phyloP scores from a whole-genome alignment of 2,329 filamentous ascomycete species.

The Helotiales sp. region DNA sequence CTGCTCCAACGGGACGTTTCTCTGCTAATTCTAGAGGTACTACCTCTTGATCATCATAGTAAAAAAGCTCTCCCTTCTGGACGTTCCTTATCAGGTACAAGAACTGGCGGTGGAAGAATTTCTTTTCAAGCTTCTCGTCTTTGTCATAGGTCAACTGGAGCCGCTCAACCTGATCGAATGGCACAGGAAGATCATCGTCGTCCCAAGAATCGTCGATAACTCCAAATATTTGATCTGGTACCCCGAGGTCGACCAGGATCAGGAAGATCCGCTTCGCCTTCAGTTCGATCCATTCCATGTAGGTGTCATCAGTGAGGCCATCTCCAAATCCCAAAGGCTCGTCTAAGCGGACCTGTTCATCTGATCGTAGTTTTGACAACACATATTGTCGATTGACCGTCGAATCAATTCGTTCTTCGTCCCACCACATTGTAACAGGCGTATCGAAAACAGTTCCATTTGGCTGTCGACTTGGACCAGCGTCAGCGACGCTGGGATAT shows the following conservation, averaged over 20 bases:
- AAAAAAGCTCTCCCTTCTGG: constrained; percentile 62
- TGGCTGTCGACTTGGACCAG: constrained; percentile 28
- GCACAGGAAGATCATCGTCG: constrained; percentile 74
- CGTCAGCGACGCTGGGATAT: constrained; percentile 41
- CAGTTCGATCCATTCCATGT: constrained; percentile 77
- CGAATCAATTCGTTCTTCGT: constrained; percentile 68
- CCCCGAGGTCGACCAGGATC: constrained; percentile 70
- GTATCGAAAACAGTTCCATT: constrained; percentile 38
- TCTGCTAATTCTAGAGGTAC: constrained; percentile 72
- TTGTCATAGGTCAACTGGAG: constrained; percentile 63
- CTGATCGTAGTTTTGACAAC: constrained; percentile 64
- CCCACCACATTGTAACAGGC: constrained; percentile 66
- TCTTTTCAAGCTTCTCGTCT: constrained; percentile 68
- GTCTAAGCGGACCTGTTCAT: constrained; percentile 67
- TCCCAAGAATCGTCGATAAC: constrained; percentile 79
- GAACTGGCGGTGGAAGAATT: constrained; percentile 74
- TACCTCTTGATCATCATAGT: constrained; percentile 70
- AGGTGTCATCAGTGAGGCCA: constrained; percentile 71
- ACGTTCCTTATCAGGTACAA: constrained; percentile 70
- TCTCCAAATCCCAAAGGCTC: constrained; percentile 69
- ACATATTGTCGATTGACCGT: constrained; percentile 74
- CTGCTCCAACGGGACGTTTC: constrained; percentile 53
- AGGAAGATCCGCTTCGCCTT: constrained; percentile 74
- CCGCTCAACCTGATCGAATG: constrained; percentile 66
- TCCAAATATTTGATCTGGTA: constrained; percentile 75